Percentiles rank a stretch among this genome's conserved stretches.
phyloP scores from a whole-genome alignment of 1,284 basidiomycete species.

The Tylopilus orsonianus region DNA sequence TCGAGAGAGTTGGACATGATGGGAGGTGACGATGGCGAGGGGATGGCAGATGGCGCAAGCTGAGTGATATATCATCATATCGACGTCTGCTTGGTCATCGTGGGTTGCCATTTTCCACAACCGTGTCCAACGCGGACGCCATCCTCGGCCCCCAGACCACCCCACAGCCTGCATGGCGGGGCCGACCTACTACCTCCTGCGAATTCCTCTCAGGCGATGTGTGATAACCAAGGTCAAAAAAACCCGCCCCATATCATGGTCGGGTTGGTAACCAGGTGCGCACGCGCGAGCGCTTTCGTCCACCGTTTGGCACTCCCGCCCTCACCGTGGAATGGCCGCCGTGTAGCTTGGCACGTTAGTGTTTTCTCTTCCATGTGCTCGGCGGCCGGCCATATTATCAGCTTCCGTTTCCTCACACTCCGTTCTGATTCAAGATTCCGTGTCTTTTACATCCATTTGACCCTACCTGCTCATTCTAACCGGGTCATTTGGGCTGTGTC shows the following conservation, averaged over 20 bases:
- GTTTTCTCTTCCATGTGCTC: too few species aligned
- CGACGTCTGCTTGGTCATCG: constrained; percentile 25
- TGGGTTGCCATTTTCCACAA: constrained; percentile 21
- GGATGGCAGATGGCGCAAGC: not conserved
- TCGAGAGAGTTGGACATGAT: constrained; percentile 89
- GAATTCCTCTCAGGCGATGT: constrained; percentile 22
- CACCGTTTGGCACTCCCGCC: not conserved
- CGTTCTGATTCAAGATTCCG: too few species aligned
- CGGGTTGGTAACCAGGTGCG: not conserved
- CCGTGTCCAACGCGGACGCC: constrained; percentile 23
- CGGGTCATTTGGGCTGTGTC: too few species aligned
- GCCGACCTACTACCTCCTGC: constrained; percentile 4
- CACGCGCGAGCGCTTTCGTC: not conserved
- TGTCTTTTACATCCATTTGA: too few species aligned
- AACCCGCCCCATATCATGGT: not conserved
- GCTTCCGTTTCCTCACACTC: too few species aligned
- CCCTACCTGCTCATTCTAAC: too few species aligned
- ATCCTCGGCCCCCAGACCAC: constrained; percentile 10
- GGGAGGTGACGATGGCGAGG: constrained; percentile 21
- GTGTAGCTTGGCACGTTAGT: too few species aligned
- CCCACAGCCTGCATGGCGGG: constrained; percentile 1
- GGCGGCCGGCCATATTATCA: too few species aligned
- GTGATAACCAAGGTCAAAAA: too few species aligned
- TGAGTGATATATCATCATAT: constrained; percentile 18
- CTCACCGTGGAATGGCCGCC: too few species aligned